Evolutionary conservation across 768 basidiomycete genomes (phyloP), one percentile per base, ranked within the genome.

Genomic region (Suillus hirtellus): DNA sequence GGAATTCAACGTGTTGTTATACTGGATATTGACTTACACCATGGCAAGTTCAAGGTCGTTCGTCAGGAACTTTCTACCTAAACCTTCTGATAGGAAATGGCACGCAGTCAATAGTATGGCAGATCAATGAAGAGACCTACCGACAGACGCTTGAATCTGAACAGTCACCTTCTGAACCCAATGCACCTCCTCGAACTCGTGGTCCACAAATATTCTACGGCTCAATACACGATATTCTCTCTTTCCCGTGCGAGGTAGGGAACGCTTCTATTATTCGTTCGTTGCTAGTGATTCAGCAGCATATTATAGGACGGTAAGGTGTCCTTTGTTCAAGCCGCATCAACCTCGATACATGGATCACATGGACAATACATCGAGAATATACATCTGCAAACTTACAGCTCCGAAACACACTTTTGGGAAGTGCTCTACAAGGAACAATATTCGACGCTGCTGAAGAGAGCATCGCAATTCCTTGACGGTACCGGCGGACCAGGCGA

Each of bases 321-420:
- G 1, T 81, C 81, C 3, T 77, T 95, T 19, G 83, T 97, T 15
- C 90, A 94, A 73, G 93, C 95, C 3, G 96, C 96, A 0, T 96
- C 94, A 1, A 85, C 89, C 1, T 89, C 85, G 0, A 81, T 94
- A 15, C 83, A 92, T 62, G 88, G 89, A 4, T 80, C 87, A 0
- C 95, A 96, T 69, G 93, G 93, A 3, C 96, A 98, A 69, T 85
- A 86, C 71, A 90, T 98, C 65, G 87, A 93, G 71, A 95, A 95
- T 67, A 79, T 96, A 11, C 95, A 96, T 72, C 81, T 98, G 9
- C 80, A 89, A 63, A 82, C 85, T 0, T 96, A 93, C 71, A 75
- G 75, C 0, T 86, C 87, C 1, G 87, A 90, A 62, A 77, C 83
- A 21, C 86, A 95, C 60, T 96, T 96, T 72, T 91, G 89, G 84